Conservation (phyloP, 352 stramenopile genomes). For the Pythium aphanidermatum region DNA sequence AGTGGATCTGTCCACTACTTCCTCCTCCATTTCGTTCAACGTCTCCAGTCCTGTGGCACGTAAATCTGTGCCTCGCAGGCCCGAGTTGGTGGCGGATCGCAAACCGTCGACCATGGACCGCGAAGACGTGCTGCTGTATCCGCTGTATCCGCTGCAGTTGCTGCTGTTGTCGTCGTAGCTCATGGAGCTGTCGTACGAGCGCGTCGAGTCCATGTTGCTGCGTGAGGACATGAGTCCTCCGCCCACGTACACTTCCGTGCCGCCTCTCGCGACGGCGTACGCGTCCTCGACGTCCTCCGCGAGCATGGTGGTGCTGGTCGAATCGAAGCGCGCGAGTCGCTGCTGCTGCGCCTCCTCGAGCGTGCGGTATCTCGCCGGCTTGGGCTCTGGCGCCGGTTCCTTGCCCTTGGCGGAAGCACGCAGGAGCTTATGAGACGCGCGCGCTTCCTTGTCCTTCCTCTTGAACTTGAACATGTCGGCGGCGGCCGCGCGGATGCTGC, state of each 20-base stretch:
- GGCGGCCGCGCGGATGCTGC: too few species aligned
- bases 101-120: constrained; percentile 37
- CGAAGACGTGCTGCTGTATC: constrained; percentile 16
- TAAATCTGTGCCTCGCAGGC: constrained; percentile 27
- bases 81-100: constrained; percentile 36
- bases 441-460: constrained; percentile 39
- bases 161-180: constrained; percentile 22
- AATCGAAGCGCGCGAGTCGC: constrained; percentile 17
- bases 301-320: constrained; percentile 25
- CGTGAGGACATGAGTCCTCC: not conserved
- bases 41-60: constrained; percentile 41
- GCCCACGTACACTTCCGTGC: constrained; percentile 14
- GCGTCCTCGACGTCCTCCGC: constrained; percentile 70
- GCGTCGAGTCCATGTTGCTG: constrained; percentile 11
- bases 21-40: constrained; percentile 52
- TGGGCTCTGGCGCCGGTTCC: constrained; percentile 8
- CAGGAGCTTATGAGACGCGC: constrained; percentile 33
- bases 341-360: constrained; percentile 10
- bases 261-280: constrained; percentile 35
- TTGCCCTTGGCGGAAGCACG: constrained; percentile 12
- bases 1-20: constrained; percentile 25
- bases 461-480: constrained; percentile 57
- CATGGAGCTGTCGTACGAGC: constrained; percentile 17
- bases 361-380: constrained; percentile 5
- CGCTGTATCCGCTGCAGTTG: constrained; percentile 11